Conservation (phyloP, 805 yeast genomes). For the Starmerella kuoi region DNA sequence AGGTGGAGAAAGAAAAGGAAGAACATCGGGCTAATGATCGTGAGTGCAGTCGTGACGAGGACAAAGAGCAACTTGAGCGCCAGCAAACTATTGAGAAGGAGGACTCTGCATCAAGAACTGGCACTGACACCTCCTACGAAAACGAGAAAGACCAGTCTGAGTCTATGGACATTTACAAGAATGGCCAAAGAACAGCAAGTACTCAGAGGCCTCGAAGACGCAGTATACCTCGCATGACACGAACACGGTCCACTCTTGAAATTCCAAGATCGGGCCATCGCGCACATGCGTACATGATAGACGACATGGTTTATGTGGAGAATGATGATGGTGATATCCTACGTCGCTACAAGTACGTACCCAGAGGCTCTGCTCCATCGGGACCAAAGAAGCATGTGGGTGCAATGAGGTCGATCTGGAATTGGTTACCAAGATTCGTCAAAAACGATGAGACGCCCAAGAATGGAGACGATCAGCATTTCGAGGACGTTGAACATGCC, state of each 20-base stretch:
- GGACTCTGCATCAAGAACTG: background rate
- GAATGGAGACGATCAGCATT: constrained; percentile 3
- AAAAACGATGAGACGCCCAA: background rate
- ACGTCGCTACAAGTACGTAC: constrained; percentile 65
- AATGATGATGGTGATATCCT: constrained; percentile 86
- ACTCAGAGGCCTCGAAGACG: constrained; percentile 14
- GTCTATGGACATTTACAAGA: background rate
- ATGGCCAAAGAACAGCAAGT: constrained; percentile 14
- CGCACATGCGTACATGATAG: constrained; percentile 58
- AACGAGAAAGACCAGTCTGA: constrained; percentile 1
- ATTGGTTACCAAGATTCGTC: background rate
- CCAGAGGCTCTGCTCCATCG: constrained; percentile 26
- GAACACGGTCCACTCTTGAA: constrained; percentile 7
- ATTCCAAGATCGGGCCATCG: constrained; percentile 15
- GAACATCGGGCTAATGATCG: background rate
- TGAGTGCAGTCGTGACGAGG: too few species aligned
- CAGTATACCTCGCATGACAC: constrained; percentile 5
- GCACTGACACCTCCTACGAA: constrained; percentile 1
- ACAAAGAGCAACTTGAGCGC: background rate
- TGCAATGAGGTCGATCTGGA: background rate
- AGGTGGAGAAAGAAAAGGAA: too few species aligned
- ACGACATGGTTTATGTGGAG: constrained; percentile 68
- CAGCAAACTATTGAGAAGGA: background rate
- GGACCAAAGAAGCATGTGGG: background rate
- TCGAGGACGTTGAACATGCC: constrained; percentile 21